Evolutionary conservation across 306 rosid species (phyloP).

Genomic region (Quercus rubra): DNA sequence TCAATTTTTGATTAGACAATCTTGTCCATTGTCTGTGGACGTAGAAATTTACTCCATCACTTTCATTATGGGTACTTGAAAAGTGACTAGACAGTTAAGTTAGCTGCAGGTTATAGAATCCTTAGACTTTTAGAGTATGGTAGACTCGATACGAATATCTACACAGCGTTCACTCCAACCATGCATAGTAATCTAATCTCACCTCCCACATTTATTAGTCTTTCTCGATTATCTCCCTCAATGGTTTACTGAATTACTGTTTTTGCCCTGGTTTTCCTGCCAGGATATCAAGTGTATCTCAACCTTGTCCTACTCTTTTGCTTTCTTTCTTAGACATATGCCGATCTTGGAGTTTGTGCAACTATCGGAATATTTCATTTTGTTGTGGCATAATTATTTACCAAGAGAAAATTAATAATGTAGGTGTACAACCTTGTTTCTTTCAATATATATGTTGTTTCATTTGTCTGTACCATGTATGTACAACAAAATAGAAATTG

Average conservation of each 20-base stretch:
- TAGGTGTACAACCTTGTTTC: too few species aligned
- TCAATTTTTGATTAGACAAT: slow-evolving; percentile 11
- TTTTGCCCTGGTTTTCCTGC: too few species aligned
- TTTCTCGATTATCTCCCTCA: too few species aligned
- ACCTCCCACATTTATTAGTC: too few species aligned
- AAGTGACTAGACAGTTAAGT: slow-evolving; percentile 19
- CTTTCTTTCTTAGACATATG: too few species aligned
- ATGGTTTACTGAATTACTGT: too few species aligned
- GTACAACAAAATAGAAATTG: not conserved
- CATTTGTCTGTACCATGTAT: not conserved
- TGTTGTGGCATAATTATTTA: not conserved
- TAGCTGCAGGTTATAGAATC: slow-evolving; percentile 5
- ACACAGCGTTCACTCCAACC: too few species aligned
- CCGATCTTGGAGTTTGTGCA: not conserved
- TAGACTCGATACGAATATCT: not conserved
- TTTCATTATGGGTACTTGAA: not conserved
- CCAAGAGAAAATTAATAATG: too few species aligned
- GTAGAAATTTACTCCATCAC: not conserved
- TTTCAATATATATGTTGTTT: not conserved
- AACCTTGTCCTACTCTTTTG: too few species aligned
- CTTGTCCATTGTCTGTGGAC: not conserved
- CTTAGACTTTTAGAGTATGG: not conserved
- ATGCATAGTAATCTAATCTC: too few species aligned
- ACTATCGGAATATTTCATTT: not conserved
- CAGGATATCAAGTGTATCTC: too few species aligned